Evolutionary conservation across 2,329 filamentous ascomycete species (phyloP), one percentile per base, ranked within the genome.

Genomic region (Monosporascus cannonballus): DNA sequence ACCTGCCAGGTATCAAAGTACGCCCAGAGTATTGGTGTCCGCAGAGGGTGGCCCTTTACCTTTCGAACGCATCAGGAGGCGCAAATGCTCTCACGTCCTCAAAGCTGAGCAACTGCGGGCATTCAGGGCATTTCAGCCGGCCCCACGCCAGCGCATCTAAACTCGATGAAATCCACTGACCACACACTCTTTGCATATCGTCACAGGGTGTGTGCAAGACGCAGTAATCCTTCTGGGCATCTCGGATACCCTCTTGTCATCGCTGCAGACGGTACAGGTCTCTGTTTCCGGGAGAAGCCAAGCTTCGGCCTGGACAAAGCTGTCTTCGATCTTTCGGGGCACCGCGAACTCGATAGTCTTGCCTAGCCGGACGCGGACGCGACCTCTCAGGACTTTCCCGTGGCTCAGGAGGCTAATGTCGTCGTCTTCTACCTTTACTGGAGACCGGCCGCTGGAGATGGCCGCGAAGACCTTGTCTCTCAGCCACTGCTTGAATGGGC

Each of bases 101-200:
- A 50, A 65, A 66, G 4, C 52, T 44, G 11, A 73, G 61, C 4
- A 61, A 25, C 20, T 63, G 57, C 9, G 63, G 56, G 41, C 70
- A 72, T 48, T 70, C 68, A 2, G 69, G 69, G 41, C 71, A 73
- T 41, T 59, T 65, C 2, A 72, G 52, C 27, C 61, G 64, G 52
- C 69, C 62, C 68, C 68, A 72, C 0, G 57, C 52, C 11, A 60
- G 49, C 1, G 53, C 55, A 6, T 67, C 62, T 50, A 71, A 56
- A 47, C 65, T 64, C 3, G 64, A 62, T 18, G 56, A 44, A 25
- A 72, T 66, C 70, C 70, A 72, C 34, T 63, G 56, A 17, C 56
- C 20, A 71, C 53, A 22, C 71, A 73, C 4, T 60, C 61, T 37
- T 65, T 68, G 59, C 71, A 72, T 2, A 62, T 59, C 0, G 52